Percentiles rank a stretch among this genome's conserved stretches.
Conservation (phyloP, 1,139 yeast species). For the Debaryomyces sp. region DNA sequence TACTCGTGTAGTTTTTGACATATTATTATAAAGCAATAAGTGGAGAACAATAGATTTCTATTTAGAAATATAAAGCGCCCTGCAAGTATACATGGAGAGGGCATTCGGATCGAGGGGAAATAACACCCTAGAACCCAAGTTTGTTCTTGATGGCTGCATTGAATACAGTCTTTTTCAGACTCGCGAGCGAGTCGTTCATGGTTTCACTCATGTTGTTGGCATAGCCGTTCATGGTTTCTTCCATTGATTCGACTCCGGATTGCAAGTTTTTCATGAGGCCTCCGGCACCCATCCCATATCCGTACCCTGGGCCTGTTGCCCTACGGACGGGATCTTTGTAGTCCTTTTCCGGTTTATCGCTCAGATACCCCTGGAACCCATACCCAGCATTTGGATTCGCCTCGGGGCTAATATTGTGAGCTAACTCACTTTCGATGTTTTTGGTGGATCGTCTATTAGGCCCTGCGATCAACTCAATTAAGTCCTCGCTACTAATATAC, state of each 20-base stretch:
- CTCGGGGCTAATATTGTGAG: constrained; percentile 55
- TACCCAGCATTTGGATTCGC: constrained; percentile 42
- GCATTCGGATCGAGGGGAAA: background rate
- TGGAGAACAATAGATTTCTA: background rate
- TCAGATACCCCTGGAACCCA: constrained; percentile 27
- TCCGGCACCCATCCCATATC: constrained; percentile 27
- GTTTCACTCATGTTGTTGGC: constrained; percentile 58
- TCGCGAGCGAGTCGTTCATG: constrained; percentile 54
- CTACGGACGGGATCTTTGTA: constrained; percentile 56
- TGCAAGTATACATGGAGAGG: background rate
- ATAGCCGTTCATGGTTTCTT: constrained; percentile 59
- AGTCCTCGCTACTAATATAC: constrained; percentile 59
- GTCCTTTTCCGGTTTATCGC: constrained; percentile 14
- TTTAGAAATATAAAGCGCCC: background rate
- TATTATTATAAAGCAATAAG: background rate
- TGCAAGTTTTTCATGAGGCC: constrained; percentile 54
- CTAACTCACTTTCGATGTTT: constrained; percentile 57
- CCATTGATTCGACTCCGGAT: constrained; percentile 55
- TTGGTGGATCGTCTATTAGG: constrained; percentile 58
- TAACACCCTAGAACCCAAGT: constrained; percentile 48
- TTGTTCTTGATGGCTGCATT: constrained; percentile 55
- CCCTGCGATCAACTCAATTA: constrained; percentile 61
- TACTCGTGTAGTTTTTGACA: background rate
- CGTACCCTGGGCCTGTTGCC: constrained; percentile 19
- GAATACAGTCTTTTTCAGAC: constrained; percentile 53